Conservation (phyloP, 2,329 filamentous ascomycete genomes). For the Ascochyta rabiei region DNA sequence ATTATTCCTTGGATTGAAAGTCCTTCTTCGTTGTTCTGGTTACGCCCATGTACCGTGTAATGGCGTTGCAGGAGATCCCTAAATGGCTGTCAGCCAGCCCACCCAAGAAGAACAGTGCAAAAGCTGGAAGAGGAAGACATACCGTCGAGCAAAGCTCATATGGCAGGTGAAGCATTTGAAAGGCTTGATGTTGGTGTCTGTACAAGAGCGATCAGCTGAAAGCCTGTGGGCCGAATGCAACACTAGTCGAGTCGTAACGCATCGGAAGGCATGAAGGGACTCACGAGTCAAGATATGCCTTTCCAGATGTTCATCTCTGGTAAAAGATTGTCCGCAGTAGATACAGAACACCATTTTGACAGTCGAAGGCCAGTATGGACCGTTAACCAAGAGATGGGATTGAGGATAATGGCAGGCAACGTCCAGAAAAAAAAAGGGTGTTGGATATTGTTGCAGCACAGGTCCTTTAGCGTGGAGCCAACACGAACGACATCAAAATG, state of each 20-base stretch:
- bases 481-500: conserved; percentile 21
- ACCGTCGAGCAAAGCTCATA: conserved; percentile 61
- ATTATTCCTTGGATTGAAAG: conserved; percentile 57
- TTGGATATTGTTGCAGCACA: conserved; percentile 2
- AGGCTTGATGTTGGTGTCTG: conserved; percentile 62
- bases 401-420: conserved; percentile 14
- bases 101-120: not conserved
- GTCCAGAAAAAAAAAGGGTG: not conserved
- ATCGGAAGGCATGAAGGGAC: conserved; percentile 22
- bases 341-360: conserved; percentile 59
- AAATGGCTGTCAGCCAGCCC: conserved; percentile 19
- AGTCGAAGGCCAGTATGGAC: not conserved
- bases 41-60: conserved; percentile 59
- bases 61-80: conserved; percentile 60
- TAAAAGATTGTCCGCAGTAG: conserved; percentile 60
- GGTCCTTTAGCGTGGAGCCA: conserved; percentile 15
- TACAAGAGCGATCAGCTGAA: conserved; percentile 9
- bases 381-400: conserved; percentile 1
- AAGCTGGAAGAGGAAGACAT: conserved; percentile 27
- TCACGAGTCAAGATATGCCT: conserved; percentile 59
- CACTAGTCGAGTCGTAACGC: conserved; percentile 1
- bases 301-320: conserved; percentile 59
- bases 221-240: not conserved
- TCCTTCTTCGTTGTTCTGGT: conserved; percentile 57
- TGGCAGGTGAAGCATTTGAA: conserved; percentile 62